Percentiles rank a stretch among this genome's conserved stretches.
Conservation (phyloP, 345 rosid species). For the Geranium rotundifolium region DNA sequence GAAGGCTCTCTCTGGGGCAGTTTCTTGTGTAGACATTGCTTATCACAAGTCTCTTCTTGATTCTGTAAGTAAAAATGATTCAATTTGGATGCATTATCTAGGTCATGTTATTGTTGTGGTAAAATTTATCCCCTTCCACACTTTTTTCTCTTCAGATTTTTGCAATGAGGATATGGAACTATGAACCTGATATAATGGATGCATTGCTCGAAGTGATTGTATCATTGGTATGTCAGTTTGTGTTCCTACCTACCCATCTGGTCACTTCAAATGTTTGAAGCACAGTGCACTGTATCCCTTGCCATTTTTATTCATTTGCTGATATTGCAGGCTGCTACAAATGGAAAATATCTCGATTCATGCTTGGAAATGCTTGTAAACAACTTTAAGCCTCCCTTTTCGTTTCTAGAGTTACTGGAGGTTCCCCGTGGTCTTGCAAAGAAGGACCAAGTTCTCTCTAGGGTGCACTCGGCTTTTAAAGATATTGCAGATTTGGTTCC, state of each 20-base stretch:
- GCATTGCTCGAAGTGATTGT: constrained; percentile 52
- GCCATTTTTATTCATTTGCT: background rate
- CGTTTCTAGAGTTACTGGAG: constrained; percentile 22
- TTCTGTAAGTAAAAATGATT: constrained; percentile 34
- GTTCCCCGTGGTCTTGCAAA: constrained; percentile 29
- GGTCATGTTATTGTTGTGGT: background rate
- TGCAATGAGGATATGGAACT: constrained; percentile 70
- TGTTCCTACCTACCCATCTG: background rate
- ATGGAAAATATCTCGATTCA: constrained; percentile 52
- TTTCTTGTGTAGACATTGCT: constrained; percentile 44
- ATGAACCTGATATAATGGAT: constrained; percentile 52
- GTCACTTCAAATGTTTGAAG: background rate
- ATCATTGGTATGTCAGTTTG: constrained; percentile 43
- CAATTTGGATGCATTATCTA: background rate
- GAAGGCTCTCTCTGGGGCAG: constrained; percentile 58
- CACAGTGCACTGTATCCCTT: background rate
- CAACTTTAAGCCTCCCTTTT: constrained; percentile 56
- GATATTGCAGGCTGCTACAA: constrained; percentile 50
- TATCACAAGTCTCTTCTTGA: constrained; percentile 55
- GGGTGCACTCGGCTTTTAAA: constrained; percentile 57
- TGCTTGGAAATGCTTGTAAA: constrained; percentile 58
- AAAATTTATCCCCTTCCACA: constrained; percentile 1
- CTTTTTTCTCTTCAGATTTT: constrained; percentile 35
- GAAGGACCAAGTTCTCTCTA: constrained; percentile 56
- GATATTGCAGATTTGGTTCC: constrained; percentile 55